phyloP scores from a whole-genome alignment of 2,329 filamentous ascomycete species.

The Trichoderma gracile region DNA sequence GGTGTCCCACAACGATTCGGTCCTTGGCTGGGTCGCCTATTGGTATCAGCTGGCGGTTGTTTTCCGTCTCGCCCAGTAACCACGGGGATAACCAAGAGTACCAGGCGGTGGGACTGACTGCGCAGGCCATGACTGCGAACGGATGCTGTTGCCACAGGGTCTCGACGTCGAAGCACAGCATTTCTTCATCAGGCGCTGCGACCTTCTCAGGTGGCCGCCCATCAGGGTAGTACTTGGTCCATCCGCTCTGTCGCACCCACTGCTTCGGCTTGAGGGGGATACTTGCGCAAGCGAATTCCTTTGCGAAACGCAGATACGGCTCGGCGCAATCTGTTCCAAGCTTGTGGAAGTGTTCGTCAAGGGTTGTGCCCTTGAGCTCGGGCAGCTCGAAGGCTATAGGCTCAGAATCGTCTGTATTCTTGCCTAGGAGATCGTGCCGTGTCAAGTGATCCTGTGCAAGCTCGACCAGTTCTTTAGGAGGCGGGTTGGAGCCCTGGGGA shows the following conservation, averaged over 20 bases:
- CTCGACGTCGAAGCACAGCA: conserved; percentile 93
- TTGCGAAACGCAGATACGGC: conserved; percentile 75
- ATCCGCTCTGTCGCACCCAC: conserved; percentile 81
- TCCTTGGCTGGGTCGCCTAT: conserved; percentile 73
- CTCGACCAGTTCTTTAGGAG: conserved; percentile 71
- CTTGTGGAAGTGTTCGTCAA: conserved; percentile 93
- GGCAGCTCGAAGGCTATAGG: conserved; percentile 89
- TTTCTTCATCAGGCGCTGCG: conserved; percentile 73
- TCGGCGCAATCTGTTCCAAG: conserved; percentile 85
- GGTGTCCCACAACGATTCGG: conserved; percentile 87
- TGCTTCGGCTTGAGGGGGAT: conserved; percentile 61
- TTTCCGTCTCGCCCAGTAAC: conserved; percentile 79
- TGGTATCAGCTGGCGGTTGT: conserved; percentile 79
- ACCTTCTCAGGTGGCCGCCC: conserved; percentile 67
- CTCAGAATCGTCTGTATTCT: conserved; percentile 74
- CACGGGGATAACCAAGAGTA: conserved; percentile 97
- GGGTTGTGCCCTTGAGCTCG: conserved; percentile 69
- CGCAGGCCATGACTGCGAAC: conserved; percentile 96
- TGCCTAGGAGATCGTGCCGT: conserved; percentile 84
- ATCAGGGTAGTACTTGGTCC: conserved; percentile 87
- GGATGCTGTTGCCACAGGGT: conserved; percentile 93
- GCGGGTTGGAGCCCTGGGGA: conserved; percentile 53
- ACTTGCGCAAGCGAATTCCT: conserved; percentile 66
- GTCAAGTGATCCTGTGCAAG: conserved; percentile 79
- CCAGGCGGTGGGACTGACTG: conserved; percentile 85